A percentile compares a stretch with the other conserved stretches of the same genome.
Evolutionary conservation across 805 yeast species (phyloP).

Genomic region (Grigorovia transvaalensis): DNA sequence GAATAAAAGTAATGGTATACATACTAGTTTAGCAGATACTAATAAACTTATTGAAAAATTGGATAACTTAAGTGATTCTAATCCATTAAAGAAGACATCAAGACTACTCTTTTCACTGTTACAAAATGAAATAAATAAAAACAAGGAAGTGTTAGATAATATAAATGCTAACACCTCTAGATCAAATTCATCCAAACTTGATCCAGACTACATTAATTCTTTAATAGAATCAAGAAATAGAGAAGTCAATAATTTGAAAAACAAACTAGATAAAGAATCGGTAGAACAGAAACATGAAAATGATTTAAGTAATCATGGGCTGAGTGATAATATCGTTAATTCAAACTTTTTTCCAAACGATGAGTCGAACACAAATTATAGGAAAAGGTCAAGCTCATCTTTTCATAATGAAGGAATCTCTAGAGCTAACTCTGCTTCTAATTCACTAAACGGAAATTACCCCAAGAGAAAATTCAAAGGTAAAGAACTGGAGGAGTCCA

Average conservation of each 20-base stretch:
- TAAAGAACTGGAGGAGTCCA: slow-evolving; percentile 74
- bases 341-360: background rate
- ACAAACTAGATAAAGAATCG: slow-evolving; percentile 55
- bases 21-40: background rate
- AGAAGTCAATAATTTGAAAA: slow-evolving; percentile 61
- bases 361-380: background rate
- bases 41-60: background rate
- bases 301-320: background rate
- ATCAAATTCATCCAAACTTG: background rate
- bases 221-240: slow-evolving; percentile 5
- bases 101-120: background rate
- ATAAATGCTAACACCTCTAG: background rate
- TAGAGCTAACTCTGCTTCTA: background rate
- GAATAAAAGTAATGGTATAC: background rate
- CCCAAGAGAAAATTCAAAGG: slow-evolving; percentile 78
- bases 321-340: background rate
- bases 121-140: background rate
- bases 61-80: slow-evolving; percentile 1
- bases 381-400: background rate
- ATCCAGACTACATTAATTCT: slow-evolving; percentile 1
- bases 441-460: slow-evolving; percentile 6
- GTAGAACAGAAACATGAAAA: slow-evolving; percentile 13
- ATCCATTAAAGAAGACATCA: background rate
- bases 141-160: background rate
- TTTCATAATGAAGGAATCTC: background rate